phyloP scores from a whole-genome alignment of 148 eudicot species.

The Chenopodium formosanum region DNA sequence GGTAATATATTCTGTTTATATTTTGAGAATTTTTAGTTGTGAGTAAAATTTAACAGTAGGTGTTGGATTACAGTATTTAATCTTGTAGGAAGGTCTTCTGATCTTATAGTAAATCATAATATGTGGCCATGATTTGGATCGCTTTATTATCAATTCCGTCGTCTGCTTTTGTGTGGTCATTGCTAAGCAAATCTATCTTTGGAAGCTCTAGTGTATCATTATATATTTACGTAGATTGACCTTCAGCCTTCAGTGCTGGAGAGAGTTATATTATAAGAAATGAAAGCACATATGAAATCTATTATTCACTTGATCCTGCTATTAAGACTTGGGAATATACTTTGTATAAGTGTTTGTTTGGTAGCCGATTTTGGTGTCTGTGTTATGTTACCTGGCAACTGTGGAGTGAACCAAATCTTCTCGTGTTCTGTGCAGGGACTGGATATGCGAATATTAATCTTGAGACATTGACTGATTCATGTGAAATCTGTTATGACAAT shows the following conservation, averaged over 20 bases:
- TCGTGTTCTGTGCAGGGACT: constrained; percentile 37
- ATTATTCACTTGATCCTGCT: not conserved
- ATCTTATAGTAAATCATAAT: not conserved
- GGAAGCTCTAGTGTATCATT: not conserved
- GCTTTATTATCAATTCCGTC: not conserved
- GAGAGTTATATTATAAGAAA: not conserved
- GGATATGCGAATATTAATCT: constrained; percentile 38
- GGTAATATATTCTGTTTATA: constrained; percentile 43
- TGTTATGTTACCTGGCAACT: not conserved
- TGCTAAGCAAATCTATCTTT: not conserved
- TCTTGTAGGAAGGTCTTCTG: not conserved
- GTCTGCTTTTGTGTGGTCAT: not conserved
- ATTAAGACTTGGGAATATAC: not conserved
- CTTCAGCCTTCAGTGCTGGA: not conserved
- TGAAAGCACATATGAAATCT: not conserved
- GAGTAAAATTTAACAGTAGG: not conserved
- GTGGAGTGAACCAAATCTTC: constrained; percentile 11
- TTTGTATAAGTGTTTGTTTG: not conserved
- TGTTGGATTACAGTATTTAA: not conserved
- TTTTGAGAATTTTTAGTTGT: not conserved
- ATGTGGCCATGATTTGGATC: not conserved
- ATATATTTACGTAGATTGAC: not conserved
- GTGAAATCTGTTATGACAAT: constrained; percentile 29
- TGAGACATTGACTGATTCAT: constrained; percentile 30
- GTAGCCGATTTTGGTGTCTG: not conserved